Conservation (phyloP, 2,329 filamentous ascomycete genomes). For the Domatiomyces catenatus region DNA sequence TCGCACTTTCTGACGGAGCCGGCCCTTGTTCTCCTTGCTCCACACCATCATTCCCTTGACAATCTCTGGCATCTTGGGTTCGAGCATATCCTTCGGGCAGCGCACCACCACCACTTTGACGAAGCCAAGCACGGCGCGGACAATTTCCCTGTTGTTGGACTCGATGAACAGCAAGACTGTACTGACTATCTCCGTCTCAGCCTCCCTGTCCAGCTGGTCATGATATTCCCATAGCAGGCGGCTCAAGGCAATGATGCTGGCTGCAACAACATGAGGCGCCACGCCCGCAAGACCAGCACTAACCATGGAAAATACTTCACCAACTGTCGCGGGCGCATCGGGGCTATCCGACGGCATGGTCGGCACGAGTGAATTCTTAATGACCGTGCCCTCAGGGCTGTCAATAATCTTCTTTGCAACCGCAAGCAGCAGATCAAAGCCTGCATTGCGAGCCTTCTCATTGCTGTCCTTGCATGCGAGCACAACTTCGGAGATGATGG, state of each 20-base stretch:
- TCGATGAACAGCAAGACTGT: slow-evolving; percentile 94
- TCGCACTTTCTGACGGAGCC: slow-evolving; percentile 94
- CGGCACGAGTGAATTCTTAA: slow-evolving; percentile 72
- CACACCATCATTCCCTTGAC: slow-evolving; percentile 87
- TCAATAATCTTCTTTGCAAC: slow-evolving; percentile 76
- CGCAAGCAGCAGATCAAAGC: slow-evolving; percentile 76
- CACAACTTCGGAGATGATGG: slow-evolving; percentile 82
- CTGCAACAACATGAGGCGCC: slow-evolving; percentile 93
- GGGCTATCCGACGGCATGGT: slow-evolving; percentile 74
- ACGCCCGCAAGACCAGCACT: slow-evolving; percentile 84
- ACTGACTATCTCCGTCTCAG: slow-evolving; percentile 70
- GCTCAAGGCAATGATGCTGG: slow-evolving; percentile 86
- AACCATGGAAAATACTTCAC: slow-evolving; percentile 97
- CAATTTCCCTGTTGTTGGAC: slow-evolving; percentile 92
- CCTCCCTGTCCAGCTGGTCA: slow-evolving; percentile 48
- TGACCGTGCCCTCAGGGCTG: slow-evolving; percentile 48
- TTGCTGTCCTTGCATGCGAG: slow-evolving; percentile 97
- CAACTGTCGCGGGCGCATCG: slow-evolving; percentile 61
- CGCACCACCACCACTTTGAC: slow-evolving; percentile 90
- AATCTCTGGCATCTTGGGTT: slow-evolving; percentile 52
- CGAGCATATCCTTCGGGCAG: slow-evolving; percentile 58
- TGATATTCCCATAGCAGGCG: slow-evolving; percentile 90
- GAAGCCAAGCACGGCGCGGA: slow-evolving; percentile 85
- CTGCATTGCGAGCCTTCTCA: slow-evolving; percentile 75
- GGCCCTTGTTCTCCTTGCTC: slow-evolving; percentile 96